Evolutionary conservation across 202 grass and related monocot genomes (phyloP).

Genomic region (Schoenoplectus tabernaemontani): DNA sequence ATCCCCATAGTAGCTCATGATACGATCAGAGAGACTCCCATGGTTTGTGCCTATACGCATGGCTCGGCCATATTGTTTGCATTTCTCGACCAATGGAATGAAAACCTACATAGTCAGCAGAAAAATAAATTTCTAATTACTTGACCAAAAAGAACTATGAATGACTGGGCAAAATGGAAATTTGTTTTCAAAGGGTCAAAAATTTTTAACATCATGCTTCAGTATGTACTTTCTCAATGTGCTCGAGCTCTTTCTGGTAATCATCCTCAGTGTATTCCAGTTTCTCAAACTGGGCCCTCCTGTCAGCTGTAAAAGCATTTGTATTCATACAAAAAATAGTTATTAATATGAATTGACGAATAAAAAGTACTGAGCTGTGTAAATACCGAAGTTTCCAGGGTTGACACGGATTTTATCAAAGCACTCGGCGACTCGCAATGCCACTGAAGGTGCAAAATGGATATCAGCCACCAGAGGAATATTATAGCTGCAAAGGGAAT

Average conservation of each 20-base stretch:
- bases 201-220: background rate
- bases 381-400: conserved; percentile 94
- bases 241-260: conserved; percentile 91
- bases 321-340: background rate
- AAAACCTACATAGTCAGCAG: conserved; percentile 51
- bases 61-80: conserved; percentile 93
- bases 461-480: conserved; percentile 97
- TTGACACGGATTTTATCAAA: conserved; percentile 99
- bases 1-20: conserved; percentile 99
- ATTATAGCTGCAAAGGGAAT: conserved; percentile 52
- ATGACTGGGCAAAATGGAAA: conserved; percentile 11
- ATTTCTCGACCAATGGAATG: conserved; percentile 95
- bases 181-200: background rate
- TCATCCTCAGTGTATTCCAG: conserved; percentile 86
- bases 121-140: background rate
- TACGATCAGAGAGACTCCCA: conserved; percentile 98
- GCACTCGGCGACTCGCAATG: conserved; percentile 91
- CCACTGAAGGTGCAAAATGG: conserved; percentile 92
- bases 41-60: conserved; percentile 99
- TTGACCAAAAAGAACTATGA: conserved; percentile 16
- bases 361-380: background rate
- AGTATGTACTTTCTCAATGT: conserved; percentile 74
- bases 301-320: conserved; percentile 61
- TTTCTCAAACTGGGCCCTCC: conserved; percentile 88
- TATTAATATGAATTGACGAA: conserved; percentile 5